Evolutionary conservation across 805 yeast genomes (phyloP).

Genomic region (Pichia deserticola): DNA sequence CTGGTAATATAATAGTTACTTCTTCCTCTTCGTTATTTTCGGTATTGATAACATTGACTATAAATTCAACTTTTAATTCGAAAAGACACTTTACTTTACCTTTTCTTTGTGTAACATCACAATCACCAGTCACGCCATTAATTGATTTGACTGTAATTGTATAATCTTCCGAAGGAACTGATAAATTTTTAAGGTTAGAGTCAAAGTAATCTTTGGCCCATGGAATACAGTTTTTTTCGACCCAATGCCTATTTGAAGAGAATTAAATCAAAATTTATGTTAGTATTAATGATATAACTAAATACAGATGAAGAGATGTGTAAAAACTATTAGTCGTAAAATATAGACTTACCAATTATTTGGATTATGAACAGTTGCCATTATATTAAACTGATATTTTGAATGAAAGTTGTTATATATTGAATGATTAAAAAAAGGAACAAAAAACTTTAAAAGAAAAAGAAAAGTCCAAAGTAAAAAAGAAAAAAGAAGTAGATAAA

Average conservation of each 20-base stretch:
- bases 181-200: slow-evolving; percentile 46
- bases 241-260: slow-evolving; percentile 69
- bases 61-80: slow-evolving; percentile 51
- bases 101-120: slow-evolving; percentile 78
- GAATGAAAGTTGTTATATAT: too few species aligned
- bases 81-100: slow-evolving; percentile 73
- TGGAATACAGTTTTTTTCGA: slow-evolving; percentile 87
- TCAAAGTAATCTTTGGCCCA: slow-evolving; percentile 81
- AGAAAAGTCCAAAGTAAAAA: too few species aligned
- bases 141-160: slow-evolving; percentile 32
- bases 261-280: not conserved
- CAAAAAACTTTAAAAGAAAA: too few species aligned
- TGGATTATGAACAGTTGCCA: slow-evolving; percentile 88
- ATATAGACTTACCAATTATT: slow-evolving; percentile 58
- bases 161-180: slow-evolving; percentile 29
- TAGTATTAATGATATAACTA: too few species aligned
- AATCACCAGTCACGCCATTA: slow-evolving; percentile 54
- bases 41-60: slow-evolving; percentile 32
- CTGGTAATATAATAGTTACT: slow-evolving; percentile 49
- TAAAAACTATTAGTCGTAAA: too few species aligned
- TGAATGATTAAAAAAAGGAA: too few species aligned
- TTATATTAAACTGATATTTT: slow-evolving; percentile 19
- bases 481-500: too few species aligned
- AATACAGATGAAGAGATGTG: too few species aligned
- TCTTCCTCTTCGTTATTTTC: slow-evolving; percentile 24